phyloP scores from a whole-genome alignment of 1,284 basidiomycete species.

The Boletus sp. region DNA sequence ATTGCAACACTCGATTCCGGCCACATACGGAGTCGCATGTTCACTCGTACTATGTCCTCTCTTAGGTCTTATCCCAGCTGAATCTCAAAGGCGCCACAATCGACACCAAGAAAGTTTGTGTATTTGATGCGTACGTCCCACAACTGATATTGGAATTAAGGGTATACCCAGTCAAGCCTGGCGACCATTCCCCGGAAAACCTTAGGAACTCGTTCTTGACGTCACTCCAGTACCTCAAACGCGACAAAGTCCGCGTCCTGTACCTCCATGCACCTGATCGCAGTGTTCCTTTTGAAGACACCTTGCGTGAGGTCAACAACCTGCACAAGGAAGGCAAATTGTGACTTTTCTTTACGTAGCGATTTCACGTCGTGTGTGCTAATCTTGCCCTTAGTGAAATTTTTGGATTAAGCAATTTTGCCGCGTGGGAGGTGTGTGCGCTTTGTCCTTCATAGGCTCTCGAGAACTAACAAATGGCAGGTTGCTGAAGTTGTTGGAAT shows the following conservation, averaged over 20 bases:
- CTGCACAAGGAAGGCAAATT: conserved; percentile 45
- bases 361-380: background rate
- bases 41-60: background rate
- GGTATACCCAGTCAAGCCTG: conserved; percentile 40
- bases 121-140: background rate
- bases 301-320: conserved; percentile 50
- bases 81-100: conserved; percentile 47
- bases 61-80: conserved; percentile 48
- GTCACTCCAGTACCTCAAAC: conserved; percentile 39
- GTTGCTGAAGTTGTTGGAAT: conserved; percentile 60
- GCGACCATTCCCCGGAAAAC: conserved; percentile 39
- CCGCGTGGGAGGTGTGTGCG: conserved; percentile 32
- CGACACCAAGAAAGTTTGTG: conserved; percentile 50
- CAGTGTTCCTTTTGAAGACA: conserved; percentile 52
- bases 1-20: background rate
- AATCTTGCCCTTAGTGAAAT: conserved; percentile 26
- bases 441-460: background rate
- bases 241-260: conserved; percentile 44
- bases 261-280: conserved; percentile 59
- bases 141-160: conserved; percentile 23
- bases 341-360: conserved; percentile 23
- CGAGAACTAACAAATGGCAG: conserved; percentile 29
- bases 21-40: background rate
- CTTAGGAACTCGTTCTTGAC: conserved; percentile 39
- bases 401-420: conserved; percentile 37